Conservation (phyloP, 2,329 filamentous ascomycete species). For the Ophiocordyceps camponoti-saundersi region DNA sequence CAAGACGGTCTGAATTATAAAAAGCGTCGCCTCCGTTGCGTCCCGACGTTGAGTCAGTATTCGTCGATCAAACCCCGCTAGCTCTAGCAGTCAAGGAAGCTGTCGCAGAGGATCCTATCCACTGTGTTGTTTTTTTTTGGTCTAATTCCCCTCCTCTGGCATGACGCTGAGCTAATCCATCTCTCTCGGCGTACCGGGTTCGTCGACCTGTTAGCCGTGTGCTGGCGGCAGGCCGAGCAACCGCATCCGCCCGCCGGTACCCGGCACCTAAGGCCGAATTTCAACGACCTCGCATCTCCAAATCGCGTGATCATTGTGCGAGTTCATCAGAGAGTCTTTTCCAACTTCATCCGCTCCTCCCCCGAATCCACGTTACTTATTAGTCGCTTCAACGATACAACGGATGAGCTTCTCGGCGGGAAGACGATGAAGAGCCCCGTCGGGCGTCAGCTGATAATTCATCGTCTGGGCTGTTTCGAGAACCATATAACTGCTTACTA, state of each 20-base stretch:
- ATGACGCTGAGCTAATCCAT: background rate
- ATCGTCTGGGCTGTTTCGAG: too few species aligned
- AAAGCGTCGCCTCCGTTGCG: background rate
- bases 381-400: too few species aligned
- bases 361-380: too few species aligned
- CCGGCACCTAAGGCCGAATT: background rate
- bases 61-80: background rate
- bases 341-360: background rate
- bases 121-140: background rate
- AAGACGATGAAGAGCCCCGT: too few species aligned
- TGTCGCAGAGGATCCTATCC: background rate
- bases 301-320: background rate
- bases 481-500: too few species aligned
- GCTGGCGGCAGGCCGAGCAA: background rate
- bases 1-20: background rate
- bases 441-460: too few species aligned
- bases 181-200: background rate
- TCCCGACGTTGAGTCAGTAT: background rate
- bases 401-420: too few species aligned
- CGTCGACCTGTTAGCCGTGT: background rate
- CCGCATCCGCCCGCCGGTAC: background rate
- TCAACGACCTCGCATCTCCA: background rate
- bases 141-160: background rate
- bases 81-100: background rate
- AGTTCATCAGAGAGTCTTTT: background rate